phyloP scores from a whole-genome alignment of 495 filamentous ascomycete species.

The Podospora conica region DNA sequence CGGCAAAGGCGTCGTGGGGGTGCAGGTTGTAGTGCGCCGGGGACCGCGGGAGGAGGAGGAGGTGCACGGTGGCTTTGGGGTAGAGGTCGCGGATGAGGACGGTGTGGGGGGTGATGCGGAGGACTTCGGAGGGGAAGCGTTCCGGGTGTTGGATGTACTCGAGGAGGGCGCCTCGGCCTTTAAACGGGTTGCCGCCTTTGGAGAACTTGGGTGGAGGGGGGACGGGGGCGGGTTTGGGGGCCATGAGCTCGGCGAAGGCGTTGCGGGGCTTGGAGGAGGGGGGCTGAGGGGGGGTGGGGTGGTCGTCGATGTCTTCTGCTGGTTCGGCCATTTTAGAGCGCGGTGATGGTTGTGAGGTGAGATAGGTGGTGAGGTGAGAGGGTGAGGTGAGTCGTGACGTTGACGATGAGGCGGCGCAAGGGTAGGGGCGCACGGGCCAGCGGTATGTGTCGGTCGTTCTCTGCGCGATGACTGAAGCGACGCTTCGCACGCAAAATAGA shows the following conservation, averaged over 20 bases:
- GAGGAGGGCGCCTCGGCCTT: conserved; percentile 57
- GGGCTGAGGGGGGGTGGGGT: not conserved
- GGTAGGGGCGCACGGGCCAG: not conserved
- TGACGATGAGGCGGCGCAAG: not conserved
- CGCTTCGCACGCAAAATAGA: too few relatives aligned
- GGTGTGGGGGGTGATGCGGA: conserved; percentile 64
- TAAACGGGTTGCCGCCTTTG: conserved; percentile 24
- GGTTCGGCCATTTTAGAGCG: conserved; percentile 14
- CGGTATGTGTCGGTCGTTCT: not conserved
- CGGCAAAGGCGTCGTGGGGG: conserved; percentile 72
- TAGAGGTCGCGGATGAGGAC: conserved; percentile 79
- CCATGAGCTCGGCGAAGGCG: conserved; percentile 61
- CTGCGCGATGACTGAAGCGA: too few relatives aligned
- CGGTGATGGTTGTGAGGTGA: not conserved
- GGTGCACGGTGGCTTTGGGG: conserved; percentile 78
- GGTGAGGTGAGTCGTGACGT: not conserved
- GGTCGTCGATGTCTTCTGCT: conserved; percentile 16
- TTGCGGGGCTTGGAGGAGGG: conserved; percentile 17
- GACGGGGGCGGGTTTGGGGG: conserved; percentile 36
- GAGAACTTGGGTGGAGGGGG: conserved; percentile 23
- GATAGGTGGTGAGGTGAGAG: not conserved
- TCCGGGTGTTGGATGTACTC: conserved; percentile 66
- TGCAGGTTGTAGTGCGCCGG: conserved; percentile 54
- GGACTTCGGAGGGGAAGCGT: conserved; percentile 55
- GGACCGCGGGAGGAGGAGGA: conserved; percentile 79